Percentiles rank a stretch among this genome's conserved stretches.
Conservation (phyloP, 208 protist genomes). For the Angomonas deanei region DNA sequence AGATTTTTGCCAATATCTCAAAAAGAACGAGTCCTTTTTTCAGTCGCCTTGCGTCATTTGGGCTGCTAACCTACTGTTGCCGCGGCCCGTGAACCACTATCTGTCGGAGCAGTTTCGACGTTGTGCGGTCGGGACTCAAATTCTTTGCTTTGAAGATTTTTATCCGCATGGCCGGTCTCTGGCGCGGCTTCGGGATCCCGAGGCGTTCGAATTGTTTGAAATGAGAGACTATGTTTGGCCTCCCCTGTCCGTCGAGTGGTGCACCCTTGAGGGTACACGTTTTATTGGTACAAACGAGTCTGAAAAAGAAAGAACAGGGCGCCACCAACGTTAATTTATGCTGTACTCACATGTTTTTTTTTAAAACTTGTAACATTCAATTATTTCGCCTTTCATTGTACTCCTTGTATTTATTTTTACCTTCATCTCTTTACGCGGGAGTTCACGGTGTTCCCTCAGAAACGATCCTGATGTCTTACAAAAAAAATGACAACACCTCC, state of each 20-base stretch:
- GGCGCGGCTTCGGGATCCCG: constrained; percentile 41
- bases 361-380: no score
- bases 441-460: no score
- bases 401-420: constrained; percentile 7
- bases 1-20: constrained; percentile 55
- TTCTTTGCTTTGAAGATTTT: constrained; percentile 67
- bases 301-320: no score
- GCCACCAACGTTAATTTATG: no score
- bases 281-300: constrained; percentile 36
- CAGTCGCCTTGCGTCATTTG: constrained; percentile 67
- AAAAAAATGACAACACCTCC: no score
- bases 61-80: constrained; percentile 48
- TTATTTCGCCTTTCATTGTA: no score
- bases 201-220: constrained; percentile 54
- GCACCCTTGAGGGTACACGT: constrained; percentile 34
- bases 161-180: constrained; percentile 52
- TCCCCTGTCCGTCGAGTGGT: constrained; percentile 53
- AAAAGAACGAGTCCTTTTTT: constrained; percentile 46
- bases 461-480: no score
- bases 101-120: constrained; percentile 39
- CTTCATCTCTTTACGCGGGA: no score
- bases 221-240: constrained; percentile 70
- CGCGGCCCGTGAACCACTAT: constrained; percentile 48
- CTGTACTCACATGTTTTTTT: constrained; percentile 8
- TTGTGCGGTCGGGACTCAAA: constrained; percentile 26